These are phyloP conservation scores for Eruca vesicaria DNA, from an alignment of 441 rosid species.

Conservation along the genomic window DNA sequence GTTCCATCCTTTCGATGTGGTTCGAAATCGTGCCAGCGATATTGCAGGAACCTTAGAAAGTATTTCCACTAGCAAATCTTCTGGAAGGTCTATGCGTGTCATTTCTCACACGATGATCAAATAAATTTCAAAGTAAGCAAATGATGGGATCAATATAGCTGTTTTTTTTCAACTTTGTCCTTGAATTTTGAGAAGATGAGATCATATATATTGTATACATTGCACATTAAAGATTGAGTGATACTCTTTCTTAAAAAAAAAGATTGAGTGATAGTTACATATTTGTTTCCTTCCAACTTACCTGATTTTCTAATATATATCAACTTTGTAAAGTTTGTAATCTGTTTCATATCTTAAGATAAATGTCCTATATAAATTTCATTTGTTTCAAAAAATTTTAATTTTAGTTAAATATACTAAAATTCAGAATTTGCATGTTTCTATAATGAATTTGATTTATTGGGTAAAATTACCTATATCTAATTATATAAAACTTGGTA, in stretches of 20 bases:
- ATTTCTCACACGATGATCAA: background rate
- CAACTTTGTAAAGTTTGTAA: background rate
- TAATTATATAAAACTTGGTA: background rate
- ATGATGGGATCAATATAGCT: background rate
- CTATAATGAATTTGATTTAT: no score
- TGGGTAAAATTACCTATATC: background rate
- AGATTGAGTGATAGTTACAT: background rate
- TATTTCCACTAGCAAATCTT: background rate
- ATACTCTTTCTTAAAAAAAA: no score
- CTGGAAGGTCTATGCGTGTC: background rate
- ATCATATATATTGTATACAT: background rate
- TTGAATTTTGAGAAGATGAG: background rate
- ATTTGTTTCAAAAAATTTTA: background rate
- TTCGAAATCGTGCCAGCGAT: background rate
- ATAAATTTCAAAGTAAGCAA: background rate
- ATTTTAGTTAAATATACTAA: background rate
- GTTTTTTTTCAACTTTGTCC: no score
- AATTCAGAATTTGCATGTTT: background rate
- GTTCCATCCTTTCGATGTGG: background rate
- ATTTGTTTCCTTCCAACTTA: no score
- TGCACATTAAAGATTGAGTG: background rate
- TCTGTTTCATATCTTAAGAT: background rate
- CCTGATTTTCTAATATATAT: no score
- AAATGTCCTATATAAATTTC: background rate
- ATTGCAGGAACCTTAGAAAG: background rate